These are phyloP conservation scores for Parasitella parasitica DNA, from an alignment of 371 early-diverging fungal species.

Conservation along the genomic window DNA sequence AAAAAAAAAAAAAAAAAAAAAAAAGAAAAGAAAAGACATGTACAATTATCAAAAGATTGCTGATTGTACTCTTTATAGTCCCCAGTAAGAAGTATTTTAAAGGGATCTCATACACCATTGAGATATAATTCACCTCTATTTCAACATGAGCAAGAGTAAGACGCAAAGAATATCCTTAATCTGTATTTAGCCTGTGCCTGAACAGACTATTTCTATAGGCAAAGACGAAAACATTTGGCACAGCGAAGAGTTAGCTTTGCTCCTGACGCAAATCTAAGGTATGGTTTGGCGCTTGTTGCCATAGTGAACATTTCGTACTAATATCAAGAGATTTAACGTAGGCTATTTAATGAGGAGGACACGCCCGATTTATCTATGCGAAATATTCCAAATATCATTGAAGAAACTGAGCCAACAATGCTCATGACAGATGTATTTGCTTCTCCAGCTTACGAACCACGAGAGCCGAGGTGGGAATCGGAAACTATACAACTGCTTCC, in stretches of 20 bases:
- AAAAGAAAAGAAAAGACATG: too few species aligned
- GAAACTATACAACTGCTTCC: too few species aligned
- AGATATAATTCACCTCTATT: constrained; percentile 11
- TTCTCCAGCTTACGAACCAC: not conserved
- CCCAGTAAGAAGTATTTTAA: constrained; percentile 7
- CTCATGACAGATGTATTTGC: not conserved
- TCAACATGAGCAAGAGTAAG: constrained; percentile 15
- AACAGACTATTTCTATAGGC: not conserved
- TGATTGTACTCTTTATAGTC: not conserved
- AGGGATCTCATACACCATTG: constrained; percentile 1
- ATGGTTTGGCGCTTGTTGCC: not conserved
- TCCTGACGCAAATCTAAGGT: constrained; percentile 5
- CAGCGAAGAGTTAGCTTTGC: constrained; percentile 16
- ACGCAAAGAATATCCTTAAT: not conserved
- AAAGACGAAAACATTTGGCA: not conserved
- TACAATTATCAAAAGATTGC: too few species aligned
- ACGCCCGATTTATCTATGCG: not conserved
- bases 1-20: too few species aligned
- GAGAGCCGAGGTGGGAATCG: not conserved
- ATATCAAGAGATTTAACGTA: not conserved
- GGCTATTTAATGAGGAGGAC: constrained; percentile 3
- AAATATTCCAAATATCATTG: not conserved
- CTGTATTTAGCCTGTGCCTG: not conserved
- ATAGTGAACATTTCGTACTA: not conserved
- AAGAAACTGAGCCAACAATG: constrained; percentile 4